Evolutionary conservation across 2,329 filamentous ascomycete genomes (phyloP), one percentile per base, ranked within the genome.

Genomic region (Pseudogymnoascus sp.): DNA sequence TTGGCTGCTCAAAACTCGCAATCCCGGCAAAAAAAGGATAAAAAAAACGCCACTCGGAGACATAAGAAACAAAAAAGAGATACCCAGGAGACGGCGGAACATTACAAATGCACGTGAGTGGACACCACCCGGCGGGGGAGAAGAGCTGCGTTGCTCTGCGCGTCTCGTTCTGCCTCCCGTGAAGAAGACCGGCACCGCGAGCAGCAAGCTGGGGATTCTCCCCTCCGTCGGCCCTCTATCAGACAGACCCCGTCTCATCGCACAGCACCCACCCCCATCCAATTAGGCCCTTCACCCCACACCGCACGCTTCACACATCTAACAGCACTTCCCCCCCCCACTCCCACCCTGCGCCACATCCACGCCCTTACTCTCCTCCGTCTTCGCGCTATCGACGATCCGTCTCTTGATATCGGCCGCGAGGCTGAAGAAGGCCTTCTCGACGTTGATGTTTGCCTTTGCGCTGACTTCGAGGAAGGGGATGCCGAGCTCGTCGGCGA

Each of bases 371-470:
- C 76, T 70, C 70, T 86, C 82, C 69, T 94, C 89, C 66, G 85
- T 85, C 81, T 93, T 91, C 68, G 87, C 85, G 66, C 87, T 95
- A 75, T 97, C 93, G 77, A 97, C 94, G 75, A 97, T 88, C 69
- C 91, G 87, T 83, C 96, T 96, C 87, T 99, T 99, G 81, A 99
- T 97, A 74, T 97, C 93, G 67, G 89, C 85, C 13, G 94, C 94
- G 69, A 99, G 85, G 74, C 84, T 92, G 81, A 95, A 97, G 75
- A 99, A 99, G 15, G 94, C 94, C 80, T 97, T 92, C 78, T 99
- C 94, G 72, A 99, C 95, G 79, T 99, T 99, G 85, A 96, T 97
- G 80, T 97, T 97, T 80, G 90, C 93, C 84, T 99, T 99, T 67
- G 94, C 94, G 15, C 91, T 96, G 65, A 99, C 94, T 76, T 99